phyloP scores from a whole-genome alignment of 768 basidiomycete species.

The Guyanaporus albipodus region DNA sequence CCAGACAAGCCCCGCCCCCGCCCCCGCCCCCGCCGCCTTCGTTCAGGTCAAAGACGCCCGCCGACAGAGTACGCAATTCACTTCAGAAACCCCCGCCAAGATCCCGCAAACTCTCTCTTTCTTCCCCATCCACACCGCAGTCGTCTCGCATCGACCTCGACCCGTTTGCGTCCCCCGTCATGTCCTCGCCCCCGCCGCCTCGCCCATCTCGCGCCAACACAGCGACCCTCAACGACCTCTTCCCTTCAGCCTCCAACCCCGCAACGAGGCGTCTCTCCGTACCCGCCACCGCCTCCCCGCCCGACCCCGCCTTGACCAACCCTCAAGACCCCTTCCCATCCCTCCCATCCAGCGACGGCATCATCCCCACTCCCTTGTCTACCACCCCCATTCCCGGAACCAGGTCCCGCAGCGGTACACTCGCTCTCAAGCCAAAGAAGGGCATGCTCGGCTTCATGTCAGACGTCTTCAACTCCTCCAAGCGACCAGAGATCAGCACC shows the following conservation, averaged over 20 bases:
- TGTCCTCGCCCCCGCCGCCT: constrained; percentile 55
- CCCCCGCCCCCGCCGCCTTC: constrained; percentile 29
- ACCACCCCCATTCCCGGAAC: constrained; percentile 21
- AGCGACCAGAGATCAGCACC: constrained; percentile 89
- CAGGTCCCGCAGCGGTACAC: constrained; percentile 42
- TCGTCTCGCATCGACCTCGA: constrained; percentile 35
- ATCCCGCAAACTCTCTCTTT: constrained; percentile 44
- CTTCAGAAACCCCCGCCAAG: constrained; percentile 62
- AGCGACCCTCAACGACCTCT: constrained; percentile 73
- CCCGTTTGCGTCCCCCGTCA: constrained; percentile 47
- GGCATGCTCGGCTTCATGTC: constrained; percentile 63
- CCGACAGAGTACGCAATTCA: constrained; percentile 44
- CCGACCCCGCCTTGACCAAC: constrained; percentile 21
- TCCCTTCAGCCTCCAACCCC: constrained; percentile 40
- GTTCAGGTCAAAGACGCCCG: constrained; percentile 29
- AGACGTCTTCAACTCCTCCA: constrained; percentile 71
- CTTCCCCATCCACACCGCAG: constrained; percentile 26
- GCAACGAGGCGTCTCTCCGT: constrained; percentile 51
- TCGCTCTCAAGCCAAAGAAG: constrained; percentile 48
- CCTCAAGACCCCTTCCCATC: constrained; percentile 23
- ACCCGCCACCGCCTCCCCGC: constrained; percentile 33
- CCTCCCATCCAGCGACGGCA: constrained; percentile 15
- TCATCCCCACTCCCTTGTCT: neutral
- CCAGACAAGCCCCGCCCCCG: constrained; percentile 45
- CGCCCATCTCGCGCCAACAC: constrained; percentile 85